Conservation (phyloP, 2,329 filamentous ascomycete species). For the Stenocarpella maydis region DNA sequence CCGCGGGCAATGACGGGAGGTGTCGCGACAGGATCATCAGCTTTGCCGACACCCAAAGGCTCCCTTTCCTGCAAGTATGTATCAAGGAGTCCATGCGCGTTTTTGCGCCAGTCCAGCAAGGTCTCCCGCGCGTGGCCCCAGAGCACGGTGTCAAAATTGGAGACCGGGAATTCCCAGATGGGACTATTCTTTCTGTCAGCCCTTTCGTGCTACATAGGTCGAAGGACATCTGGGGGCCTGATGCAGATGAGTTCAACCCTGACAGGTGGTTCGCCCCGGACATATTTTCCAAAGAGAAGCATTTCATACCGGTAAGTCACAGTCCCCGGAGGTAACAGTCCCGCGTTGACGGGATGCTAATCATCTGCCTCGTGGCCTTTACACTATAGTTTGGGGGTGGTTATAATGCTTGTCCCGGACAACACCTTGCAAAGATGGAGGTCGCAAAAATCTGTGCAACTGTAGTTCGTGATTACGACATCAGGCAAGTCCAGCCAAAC, state of each 20-base stretch:
- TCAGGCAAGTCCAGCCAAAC: slow-evolving; percentile 37
- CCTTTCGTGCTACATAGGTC: slow-evolving; percentile 42
- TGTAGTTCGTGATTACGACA: slow-evolving; percentile 30
- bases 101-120: slow-evolving; percentile 40
- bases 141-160: slow-evolving; percentile 41
- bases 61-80: slow-evolving; percentile 46
- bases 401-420: slow-evolving; percentile 21
- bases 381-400: slow-evolving; percentile 5
- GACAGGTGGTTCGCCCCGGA: slow-evolving; percentile 38
- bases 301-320: slow-evolving; percentile 38
- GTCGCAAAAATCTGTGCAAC: slow-evolving; percentile 15
- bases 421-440: slow-evolving; percentile 13
- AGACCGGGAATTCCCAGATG: slow-evolving; percentile 39
- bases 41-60: slow-evolving; percentile 41
- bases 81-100: slow-evolving; percentile 44
- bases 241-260: slow-evolving; percentile 39
- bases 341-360: background rate
- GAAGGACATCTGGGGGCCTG: slow-evolving; percentile 38
- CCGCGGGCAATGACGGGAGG: slow-evolving; percentile 30
- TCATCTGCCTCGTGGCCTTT: background rate
- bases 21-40: slow-evolving; percentile 37
- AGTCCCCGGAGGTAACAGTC: background rate
- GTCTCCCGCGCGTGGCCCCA: slow-evolving; percentile 42
- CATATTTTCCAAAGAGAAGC: slow-evolving; percentile 37
- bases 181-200: slow-evolving; percentile 41